Base-by-base conservation (phyloP, 108 stramenopile genomes). In the Bacterosira constricta region DNA sequence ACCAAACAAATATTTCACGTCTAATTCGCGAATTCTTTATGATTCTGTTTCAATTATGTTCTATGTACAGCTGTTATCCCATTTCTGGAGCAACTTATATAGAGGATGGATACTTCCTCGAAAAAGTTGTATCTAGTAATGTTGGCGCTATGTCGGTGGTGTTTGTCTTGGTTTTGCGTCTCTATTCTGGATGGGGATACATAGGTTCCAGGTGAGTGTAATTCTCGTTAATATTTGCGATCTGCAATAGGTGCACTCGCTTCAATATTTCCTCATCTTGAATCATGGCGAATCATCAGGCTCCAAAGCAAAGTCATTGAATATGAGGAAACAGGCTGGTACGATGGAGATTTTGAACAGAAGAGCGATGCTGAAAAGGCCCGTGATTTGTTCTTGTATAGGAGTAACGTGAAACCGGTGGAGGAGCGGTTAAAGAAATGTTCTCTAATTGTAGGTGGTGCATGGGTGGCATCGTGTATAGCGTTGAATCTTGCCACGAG, bases 301-400 rank as follows among this genome's bases (percentile, higher is more conserved):
- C 70, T 95, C 30, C 80, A 88, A 59, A 85, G 86, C 47, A 90
- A 91, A 51, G 86, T 87, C 7, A 87, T 95, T 63, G 91, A 91
- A 63, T 95, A 83, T 62, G 94, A 95, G 65, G 91, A 94, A 75
- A 92, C 89, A n/a, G 93, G 82, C 21, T 86, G 82, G 79, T 94
- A 95, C 59, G 94, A 95, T 54, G 94, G 94, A 32, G 84, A 88
- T 56, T 42, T 90, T 66, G 90, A 91, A 65, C 66, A 76, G 34
- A 95, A 95, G 75, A 87, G 85, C 12, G 83, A 88, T 30, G 68
- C 85, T 4, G 90, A 90, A 71, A 71, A 77, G 58, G 83, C 85
- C 42, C 81, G 91, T 11, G 94, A 95, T 60, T 66, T 76, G 29
- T 87, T 95, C 47, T 64, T 95, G 52, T 95, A 88, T 69, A 53